Conservation (phyloP, 805 yeast species). For the Metschnikowia matae region DNA sequence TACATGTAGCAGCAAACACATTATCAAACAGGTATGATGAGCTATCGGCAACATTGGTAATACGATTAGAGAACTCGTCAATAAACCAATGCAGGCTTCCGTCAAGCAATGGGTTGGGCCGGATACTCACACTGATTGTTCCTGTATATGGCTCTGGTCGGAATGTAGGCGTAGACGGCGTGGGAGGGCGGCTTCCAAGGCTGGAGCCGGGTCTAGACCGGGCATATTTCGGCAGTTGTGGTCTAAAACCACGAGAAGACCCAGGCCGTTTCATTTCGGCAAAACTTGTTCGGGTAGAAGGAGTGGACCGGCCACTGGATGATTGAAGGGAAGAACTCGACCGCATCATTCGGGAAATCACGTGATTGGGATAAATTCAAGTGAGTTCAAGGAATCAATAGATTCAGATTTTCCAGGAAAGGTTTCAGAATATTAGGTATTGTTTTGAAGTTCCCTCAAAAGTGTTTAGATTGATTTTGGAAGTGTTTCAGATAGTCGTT, state of each 20-base stretch:
- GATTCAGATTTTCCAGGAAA: no score
- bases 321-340: slow-evolving; percentile 15
- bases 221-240: slow-evolving; percentile 29
- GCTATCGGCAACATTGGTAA: slow-evolving; percentile 53
- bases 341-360: slow-evolving; percentile 10
- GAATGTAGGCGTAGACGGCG: slow-evolving; percentile 38
- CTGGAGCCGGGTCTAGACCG: slow-evolving; percentile 36
- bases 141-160: slow-evolving; percentile 54
- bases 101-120: slow-evolving; percentile 62
- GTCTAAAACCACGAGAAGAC: slow-evolving; percentile 26
- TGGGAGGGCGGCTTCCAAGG: slow-evolving; percentile 35
- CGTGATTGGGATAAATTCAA: no score
- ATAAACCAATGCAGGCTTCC: slow-evolving; percentile 43
- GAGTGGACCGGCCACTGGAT: slow-evolving; percentile 17
- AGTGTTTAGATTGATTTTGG: no score
- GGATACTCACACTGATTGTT: slow-evolving; percentile 67
- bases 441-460: no score
- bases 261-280: slow-evolving; percentile 29
- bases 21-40: slow-evolving; percentile 67
- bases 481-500: no score
- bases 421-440: no score
- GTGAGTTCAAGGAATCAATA: no score
- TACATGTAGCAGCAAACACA: slow-evolving; percentile 56
- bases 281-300: slow-evolving; percentile 7
- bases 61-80: slow-evolving; percentile 34